These are phyloP conservation scores for Corylus heterophylla DNA, from an alignment of 306 rosid genomes.

Conservation along the genomic window DNA sequence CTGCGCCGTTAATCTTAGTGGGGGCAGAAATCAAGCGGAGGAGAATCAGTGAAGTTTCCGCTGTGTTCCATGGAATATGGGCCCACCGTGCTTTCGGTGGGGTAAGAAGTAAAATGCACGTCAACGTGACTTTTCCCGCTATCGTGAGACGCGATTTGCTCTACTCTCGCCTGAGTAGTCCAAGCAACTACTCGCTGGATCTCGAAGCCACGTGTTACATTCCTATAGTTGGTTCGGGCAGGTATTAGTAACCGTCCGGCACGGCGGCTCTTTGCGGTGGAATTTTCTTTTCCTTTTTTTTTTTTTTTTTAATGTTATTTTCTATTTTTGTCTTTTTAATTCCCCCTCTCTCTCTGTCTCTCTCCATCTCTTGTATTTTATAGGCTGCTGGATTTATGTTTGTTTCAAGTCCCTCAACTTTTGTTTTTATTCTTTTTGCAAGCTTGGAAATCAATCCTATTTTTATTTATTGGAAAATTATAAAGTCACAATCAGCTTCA, in stretches of 20 bases:
- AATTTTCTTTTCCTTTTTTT: too few relatives aligned
- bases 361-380: too few relatives aligned
- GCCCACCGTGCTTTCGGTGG: not conserved
- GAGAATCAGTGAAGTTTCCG: not conserved
- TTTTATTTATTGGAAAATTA: too few relatives aligned
- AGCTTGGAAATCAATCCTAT: too few relatives aligned
- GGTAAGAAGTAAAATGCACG: conserved; percentile 18
- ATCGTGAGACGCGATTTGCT: not conserved
- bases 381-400: too few relatives aligned
- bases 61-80: not conserved
- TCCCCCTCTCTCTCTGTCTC: too few relatives aligned
- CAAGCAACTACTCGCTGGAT: not conserved
- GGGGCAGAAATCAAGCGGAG: not conserved
- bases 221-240: not conserved
- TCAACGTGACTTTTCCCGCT: conserved; percentile 19
- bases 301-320: too few relatives aligned
- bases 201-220: not conserved
- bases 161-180: not conserved
- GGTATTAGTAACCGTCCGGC: not conserved
- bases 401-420: too few relatives aligned
- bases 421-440: too few relatives aligned
- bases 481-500: too few relatives aligned
- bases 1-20: not conserved
- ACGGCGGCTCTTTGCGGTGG: not conserved
- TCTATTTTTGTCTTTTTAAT: too few relatives aligned